A percentile compares a stretch with the other conserved stretches of the same genome.
Evolutionary conservation across 2,329 filamentous ascomycete genomes (phyloP).

Genomic region (Neospermospora avenae): DNA sequence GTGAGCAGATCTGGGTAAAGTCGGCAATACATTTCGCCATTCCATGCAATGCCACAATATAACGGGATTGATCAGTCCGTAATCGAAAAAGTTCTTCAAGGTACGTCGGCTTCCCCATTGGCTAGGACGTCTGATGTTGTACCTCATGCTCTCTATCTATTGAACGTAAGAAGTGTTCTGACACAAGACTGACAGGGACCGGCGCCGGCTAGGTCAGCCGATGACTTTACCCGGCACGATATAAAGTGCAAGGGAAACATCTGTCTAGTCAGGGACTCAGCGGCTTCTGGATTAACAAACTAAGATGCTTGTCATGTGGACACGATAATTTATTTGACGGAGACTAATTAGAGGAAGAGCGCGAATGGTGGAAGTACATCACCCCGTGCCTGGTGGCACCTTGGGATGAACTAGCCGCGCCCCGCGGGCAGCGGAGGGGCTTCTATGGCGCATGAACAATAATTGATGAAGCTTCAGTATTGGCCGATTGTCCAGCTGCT

Average conservation of each 20-base stretch:
- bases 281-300: not conserved
- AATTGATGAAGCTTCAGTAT: no score
- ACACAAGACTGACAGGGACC: not conserved
- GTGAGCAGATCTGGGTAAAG: slow-evolving; percentile 9
- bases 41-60: not conserved
- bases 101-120: not conserved
- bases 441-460: no score
- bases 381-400: not conserved
- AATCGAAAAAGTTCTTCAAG: not conserved
- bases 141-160: slow-evolving; percentile 5
- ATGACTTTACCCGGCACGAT: slow-evolving; percentile 9
- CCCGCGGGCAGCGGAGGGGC: no score
- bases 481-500: no score
- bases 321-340: not conserved
- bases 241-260: not conserved
- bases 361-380: not conserved
- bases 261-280: not conserved
- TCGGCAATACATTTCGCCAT: slow-evolving; percentile 13
- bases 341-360: not conserved
- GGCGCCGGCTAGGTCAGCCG: slow-evolving; percentile 14
- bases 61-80: slow-evolving; percentile 16
- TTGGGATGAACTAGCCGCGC: no score
- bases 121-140: not conserved
- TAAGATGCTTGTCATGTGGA: not conserved
- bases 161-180: not conserved